phyloP scores from a whole-genome alignment of 1,284 basidiomycete genomes.

The Heimioporus punctisporus region DNA sequence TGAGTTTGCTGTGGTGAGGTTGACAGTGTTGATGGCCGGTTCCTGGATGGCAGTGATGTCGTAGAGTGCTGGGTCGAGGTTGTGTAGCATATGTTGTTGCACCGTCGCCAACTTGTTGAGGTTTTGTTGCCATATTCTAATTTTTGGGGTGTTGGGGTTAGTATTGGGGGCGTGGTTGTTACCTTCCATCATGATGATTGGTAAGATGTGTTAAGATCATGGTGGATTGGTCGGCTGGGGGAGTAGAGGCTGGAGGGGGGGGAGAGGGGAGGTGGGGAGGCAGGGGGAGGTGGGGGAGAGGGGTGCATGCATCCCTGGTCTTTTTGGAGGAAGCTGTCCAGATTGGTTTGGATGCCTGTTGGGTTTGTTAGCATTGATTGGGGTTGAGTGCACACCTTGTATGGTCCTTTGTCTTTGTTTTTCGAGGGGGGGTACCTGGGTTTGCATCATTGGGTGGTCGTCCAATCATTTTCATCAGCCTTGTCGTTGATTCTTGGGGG shows the following conservation, averaged over 20 bases:
- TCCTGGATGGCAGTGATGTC: neutral
- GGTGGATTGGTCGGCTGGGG: neutral
- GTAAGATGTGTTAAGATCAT: no score
- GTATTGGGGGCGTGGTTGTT: neutral
- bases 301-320: no score
- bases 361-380: neutral
- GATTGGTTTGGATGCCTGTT: no score
- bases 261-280: no score
- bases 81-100: neutral
- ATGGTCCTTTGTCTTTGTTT: no score
- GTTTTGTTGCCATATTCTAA: constrained; percentile 1
- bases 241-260: neutral
- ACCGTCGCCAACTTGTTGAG: neutral
- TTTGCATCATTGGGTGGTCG: neutral
- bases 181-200: no score
- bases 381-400: neutral
- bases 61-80: neutral
- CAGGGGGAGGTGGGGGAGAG: no score
- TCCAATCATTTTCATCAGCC: neutral
- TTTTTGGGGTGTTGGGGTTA: neutral
- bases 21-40: neutral
- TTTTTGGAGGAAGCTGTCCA: no score
- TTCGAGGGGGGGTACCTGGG: no score
- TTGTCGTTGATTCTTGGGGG: neutral
- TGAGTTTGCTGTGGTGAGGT: neutral